A percentile compares a stretch with the other conserved stretches of the same genome.
Conservation (phyloP, 2,329 filamentous ascomycete species). For the Byssoonygena ceratinophila region DNA sequence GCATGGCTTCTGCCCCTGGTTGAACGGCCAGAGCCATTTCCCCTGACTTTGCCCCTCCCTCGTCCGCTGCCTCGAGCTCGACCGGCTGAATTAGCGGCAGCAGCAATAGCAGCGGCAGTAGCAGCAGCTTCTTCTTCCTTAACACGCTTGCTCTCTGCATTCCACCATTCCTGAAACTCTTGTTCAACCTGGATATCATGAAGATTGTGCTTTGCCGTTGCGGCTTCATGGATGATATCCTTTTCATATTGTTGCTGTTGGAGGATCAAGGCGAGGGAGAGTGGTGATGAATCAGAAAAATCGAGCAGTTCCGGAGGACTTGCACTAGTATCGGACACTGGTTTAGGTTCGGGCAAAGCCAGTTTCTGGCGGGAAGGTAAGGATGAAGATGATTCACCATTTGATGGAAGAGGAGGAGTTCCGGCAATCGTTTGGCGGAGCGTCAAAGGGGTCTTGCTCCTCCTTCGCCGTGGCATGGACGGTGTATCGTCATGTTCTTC, state of each 20-base stretch:
- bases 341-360: slow-evolving; percentile 32
- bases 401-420: slow-evolving; percentile 25
- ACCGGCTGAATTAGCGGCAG: slow-evolving; percentile 5
- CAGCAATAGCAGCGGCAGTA: slow-evolving; percentile 4
- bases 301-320: slow-evolving; percentile 19
- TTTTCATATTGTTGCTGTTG: slow-evolving; percentile 78
- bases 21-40: not conserved
- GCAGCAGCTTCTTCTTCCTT: slow-evolving; percentile 49
- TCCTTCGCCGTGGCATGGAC: slow-evolving; percentile 15
- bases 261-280: slow-evolving; percentile 81
- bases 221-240: slow-evolving; percentile 67
- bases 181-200: slow-evolving; percentile 96
- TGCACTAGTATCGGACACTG: slow-evolving; percentile 34
- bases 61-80: slow-evolving; percentile 15
- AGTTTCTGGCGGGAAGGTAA: not conserved
- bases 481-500: slow-evolving; percentile 1
- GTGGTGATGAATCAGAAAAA: slow-evolving; percentile 52
- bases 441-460: slow-evolving; percentile 44
- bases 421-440: slow-evolving; percentile 52
- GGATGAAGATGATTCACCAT: not conserved
- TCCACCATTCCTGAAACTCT: slow-evolving; percentile 95
- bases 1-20: not conserved
- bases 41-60: slow-evolving; percentile 2
- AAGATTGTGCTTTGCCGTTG: slow-evolving; percentile 68
- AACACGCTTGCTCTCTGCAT: slow-evolving; percentile 64